A percentile compares a stretch with the other conserved stretches of the same genome.
These are phyloP conservation scores for Taphrina pruni DNA, from an alignment of 1,139 yeast species.

Conservation along the genomic window DNA sequence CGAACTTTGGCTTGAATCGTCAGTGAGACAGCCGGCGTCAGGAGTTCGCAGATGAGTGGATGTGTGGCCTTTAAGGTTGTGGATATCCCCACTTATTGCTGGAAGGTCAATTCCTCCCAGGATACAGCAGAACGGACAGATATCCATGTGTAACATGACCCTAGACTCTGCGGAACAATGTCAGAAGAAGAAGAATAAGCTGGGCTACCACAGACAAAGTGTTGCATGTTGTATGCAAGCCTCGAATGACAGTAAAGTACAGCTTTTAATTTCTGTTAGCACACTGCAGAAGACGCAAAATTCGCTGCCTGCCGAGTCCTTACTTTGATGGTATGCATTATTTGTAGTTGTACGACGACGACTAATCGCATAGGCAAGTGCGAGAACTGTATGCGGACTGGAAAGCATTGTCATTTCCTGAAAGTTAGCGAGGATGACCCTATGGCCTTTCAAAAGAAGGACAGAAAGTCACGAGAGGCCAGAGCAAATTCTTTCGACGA, in stretches of 20 bases:
- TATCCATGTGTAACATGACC: conserved; percentile 9
- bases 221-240: conserved; percentile 25
- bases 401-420: conserved; percentile 36
- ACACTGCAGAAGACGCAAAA: conserved; percentile 36
- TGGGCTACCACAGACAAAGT: conserved; percentile 37
- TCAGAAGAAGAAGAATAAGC: conserved; percentile 33
- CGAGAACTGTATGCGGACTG: conserved; percentile 30
- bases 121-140: background rate
- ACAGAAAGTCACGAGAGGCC: background rate
- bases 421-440: conserved; percentile 33
- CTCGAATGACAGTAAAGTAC: background rate
- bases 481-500: conserved; percentile 4
- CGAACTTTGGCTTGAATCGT: conserved; percentile 1
- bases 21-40: conserved; percentile 3
- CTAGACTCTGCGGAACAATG: background rate
- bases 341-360: background rate
- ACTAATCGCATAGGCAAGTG: conserved; percentile 24
- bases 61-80: background rate
- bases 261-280: background rate
- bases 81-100: conserved; percentile 7
- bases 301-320: conserved; percentile 30
- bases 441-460: background rate
- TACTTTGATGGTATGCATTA: conserved; percentile 13
- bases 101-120: background rate
- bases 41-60: background rate